phyloP scores from a whole-genome alignment of 176 grass and related monocot genomes.

The Bromus sterilis region DNA sequence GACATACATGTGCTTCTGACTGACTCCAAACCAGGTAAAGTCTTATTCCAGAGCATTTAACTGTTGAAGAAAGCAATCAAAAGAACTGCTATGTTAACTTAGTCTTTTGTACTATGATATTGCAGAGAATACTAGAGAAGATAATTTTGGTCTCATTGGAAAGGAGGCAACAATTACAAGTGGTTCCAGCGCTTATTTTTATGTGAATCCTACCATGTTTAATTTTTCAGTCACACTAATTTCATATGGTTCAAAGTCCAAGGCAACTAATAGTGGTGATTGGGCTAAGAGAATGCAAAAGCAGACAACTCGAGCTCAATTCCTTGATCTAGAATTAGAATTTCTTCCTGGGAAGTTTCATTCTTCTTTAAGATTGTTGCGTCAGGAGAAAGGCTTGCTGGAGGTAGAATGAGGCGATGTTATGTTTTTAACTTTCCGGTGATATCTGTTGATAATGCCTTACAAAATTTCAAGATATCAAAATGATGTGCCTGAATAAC shows the following conservation, averaged over 20 bases:
- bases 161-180: slow-evolving; percentile 50
- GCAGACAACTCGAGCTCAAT: slow-evolving; percentile 51
- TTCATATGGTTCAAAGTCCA: slow-evolving; percentile 58
- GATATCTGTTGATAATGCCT: slow-evolving; percentile 12
- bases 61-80: slow-evolving; percentile 16
- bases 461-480: not conserved
- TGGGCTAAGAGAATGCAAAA: slow-evolving; percentile 66
- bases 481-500: slow-evolving; percentile 17
- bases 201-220: slow-evolving; percentile 66
- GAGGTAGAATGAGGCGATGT: slow-evolving; percentile 41
- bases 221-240: slow-evolving; percentile 56
- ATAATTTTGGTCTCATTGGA: slow-evolving; percentile 35
- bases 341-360: slow-evolving; percentile 61
- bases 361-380: slow-evolving; percentile 58
- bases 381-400: slow-evolving; percentile 73
- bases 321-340: slow-evolving; percentile 71
- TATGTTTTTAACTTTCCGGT: not conserved
- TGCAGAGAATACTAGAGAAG: slow-evolving; percentile 46
- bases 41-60: slow-evolving; percentile 26
- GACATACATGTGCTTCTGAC: slow-evolving; percentile 55
- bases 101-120: slow-evolving; percentile 28
- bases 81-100: slow-evolving; percentile 6
- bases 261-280: slow-evolving; percentile 58
- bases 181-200: slow-evolving; percentile 75
- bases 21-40: slow-evolving; percentile 48